Conservation (phyloP, 2,329 filamentous ascomycete species). For the Pseudocercospora pini-densiflorae region DNA sequence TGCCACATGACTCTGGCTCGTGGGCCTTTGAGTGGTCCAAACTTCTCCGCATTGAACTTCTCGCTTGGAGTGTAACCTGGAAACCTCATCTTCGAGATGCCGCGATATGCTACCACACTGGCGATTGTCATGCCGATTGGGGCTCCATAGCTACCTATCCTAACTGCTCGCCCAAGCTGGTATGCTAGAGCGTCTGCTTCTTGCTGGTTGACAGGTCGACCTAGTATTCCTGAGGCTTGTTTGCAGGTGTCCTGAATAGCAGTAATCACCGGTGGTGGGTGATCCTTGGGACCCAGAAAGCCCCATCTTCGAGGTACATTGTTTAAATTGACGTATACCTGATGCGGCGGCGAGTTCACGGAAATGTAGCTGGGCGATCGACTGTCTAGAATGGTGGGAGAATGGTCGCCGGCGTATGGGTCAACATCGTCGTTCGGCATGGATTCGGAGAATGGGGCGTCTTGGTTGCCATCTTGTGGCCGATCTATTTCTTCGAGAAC, state of each 20-base stretch:
- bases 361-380: slow-evolving; percentile 32
- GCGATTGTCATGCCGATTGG: slow-evolving; percentile 42
- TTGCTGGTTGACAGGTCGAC: slow-evolving; percentile 44
- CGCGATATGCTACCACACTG: slow-evolving; percentile 41
- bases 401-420: slow-evolving; percentile 42
- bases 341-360: slow-evolving; percentile 17
- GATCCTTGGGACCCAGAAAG: slow-evolving; percentile 40
- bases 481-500: slow-evolving; percentile 22
- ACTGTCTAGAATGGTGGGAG: slow-evolving; percentile 43
- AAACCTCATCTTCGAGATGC: slow-evolving; percentile 43
- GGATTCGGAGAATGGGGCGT: slow-evolving; percentile 37
- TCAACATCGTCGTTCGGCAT: slow-evolving; percentile 44
- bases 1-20: slow-evolving; percentile 42
- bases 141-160: slow-evolving; percentile 45
- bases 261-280: slow-evolving; percentile 35
- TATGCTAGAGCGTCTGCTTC: slow-evolving; percentile 50
- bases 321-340: slow-evolving; percentile 43
- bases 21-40: slow-evolving; percentile 37
- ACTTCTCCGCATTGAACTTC: slow-evolving; percentile 45
- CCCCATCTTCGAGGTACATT: slow-evolving; percentile 38
- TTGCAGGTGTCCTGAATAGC: slow-evolving; percentile 39
- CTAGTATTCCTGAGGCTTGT: slow-evolving; percentile 39
- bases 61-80: slow-evolving; percentile 48
- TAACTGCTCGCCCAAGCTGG: slow-evolving; percentile 45
- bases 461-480: slow-evolving; percentile 45